Evolutionary conservation across 176 grass and related monocot genomes (phyloP), one percentile per base, ranked within the genome.

Genomic region (Elaeis guineensis): DNA sequence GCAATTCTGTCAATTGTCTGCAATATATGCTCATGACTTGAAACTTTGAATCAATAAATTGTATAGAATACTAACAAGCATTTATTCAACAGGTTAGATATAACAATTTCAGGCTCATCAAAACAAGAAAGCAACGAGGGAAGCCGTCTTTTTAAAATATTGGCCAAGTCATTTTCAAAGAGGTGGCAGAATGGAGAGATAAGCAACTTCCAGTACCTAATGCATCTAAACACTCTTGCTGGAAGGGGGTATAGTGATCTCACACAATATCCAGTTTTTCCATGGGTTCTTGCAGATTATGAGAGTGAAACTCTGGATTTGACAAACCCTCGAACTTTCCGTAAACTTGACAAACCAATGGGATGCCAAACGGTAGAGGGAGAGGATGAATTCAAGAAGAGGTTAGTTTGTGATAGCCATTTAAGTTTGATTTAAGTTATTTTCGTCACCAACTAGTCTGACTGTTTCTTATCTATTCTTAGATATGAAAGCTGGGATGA

Each of bases 401-500:
- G 94, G 94, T 98, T 74, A 49, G 80, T 85, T 75, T 59, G 59
- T 80, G 35, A 44, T 44, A 14, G 8, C 35, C 35, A 44, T 14
- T 44, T 12, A 44, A 44, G 11, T 44, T 35, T 35, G 32, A 8
- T 35, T 44, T 44, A 44, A 44, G 35, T 3, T 12, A 44, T 12
- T 44, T 44, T 44, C 35, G 11, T 44, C 35, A 14, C 35, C 11
- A 11, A 44, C 21, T 74, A 6, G 8, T 55, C 18, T 63, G 6
- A 7, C 19, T 55, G 29, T 19, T 54, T 22, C 50, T 30, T 16
- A 26, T 70, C 6, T 69, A 6, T 77, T 71, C 76, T 72, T 76
- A 98, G 93, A 70, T 98, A 92, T 21, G 88, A 98, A 64, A 92
- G 87, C 59, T 98, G 94, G 94, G 94, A 98, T 76, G 94, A 98